These are phyloP conservation scores for Rubia balearica DNA, from an alignment of 305 asterid genomes.

Conservation along the genomic window DNA sequence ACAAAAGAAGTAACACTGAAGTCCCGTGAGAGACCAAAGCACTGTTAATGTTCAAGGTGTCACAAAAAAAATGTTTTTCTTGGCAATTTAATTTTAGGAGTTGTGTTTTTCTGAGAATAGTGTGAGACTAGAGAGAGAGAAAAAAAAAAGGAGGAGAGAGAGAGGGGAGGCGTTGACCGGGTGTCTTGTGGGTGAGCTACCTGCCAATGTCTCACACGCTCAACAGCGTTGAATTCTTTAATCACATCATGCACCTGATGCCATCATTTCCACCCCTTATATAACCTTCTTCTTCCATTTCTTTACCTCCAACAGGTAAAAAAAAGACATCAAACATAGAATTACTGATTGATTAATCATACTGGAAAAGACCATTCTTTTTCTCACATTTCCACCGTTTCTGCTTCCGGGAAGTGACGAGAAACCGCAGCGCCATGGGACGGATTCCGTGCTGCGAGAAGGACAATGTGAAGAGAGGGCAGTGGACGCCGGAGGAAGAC, in stretches of 20 bases:
- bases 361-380: background rate
- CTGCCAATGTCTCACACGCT: conserved; percentile 86
- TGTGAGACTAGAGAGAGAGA: background rate
- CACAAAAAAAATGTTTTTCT: background rate
- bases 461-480: conserved; percentile 82
- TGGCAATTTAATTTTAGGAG: background rate
- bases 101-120: background rate
- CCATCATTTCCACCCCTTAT: conserved; percentile 15
- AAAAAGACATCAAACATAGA: background rate
- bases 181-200: conserved; percentile 89
- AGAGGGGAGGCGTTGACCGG: conserved; percentile 63
- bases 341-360: background rate
- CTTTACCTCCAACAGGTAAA: conserved; percentile 15
- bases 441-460: conserved; percentile 91
- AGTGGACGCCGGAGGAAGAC: conserved; percentile 98
- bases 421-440: conserved; percentile 39
- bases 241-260: conserved; percentile 72
- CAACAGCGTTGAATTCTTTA: conserved; percentile 87
- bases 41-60: too few relatives aligned
- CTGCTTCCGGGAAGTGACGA: background rate
- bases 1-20: conserved; percentile 37
- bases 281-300: conserved; percentile 31
- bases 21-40: background rate
- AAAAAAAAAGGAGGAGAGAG: background rate
- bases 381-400: background rate